Conservation (phyloP, 2,329 filamentous ascomycete species). For the Venturiaceae sp. region DNA sequence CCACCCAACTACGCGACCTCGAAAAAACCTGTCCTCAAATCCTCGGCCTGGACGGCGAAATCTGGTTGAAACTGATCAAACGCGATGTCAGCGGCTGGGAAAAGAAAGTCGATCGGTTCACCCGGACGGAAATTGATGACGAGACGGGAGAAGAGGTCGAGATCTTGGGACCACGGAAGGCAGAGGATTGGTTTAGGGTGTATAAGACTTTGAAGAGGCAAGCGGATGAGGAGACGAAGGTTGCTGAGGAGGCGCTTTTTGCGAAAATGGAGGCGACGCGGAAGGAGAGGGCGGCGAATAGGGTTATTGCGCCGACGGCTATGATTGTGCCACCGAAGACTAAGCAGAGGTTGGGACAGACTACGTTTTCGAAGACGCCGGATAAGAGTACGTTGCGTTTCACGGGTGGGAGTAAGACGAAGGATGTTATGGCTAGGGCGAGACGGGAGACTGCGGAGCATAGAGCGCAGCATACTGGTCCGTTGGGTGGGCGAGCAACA, state of each 20-base stretch:
- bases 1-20: conserved; percentile 1
- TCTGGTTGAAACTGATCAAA: conserved; percentile 8
- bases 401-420: conserved; percentile 5
- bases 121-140: background rate
- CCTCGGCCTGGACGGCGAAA: background rate
- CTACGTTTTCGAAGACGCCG: background rate
- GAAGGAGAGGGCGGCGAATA: background rate
- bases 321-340: background rate
- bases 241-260: conserved; percentile 2
- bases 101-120: background rate
- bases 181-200: conserved; percentile 1
- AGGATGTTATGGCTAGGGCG: background rate
- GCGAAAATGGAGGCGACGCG: background rate
- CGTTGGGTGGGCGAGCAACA: background rate
- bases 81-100: conserved; percentile 7
- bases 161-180: background rate
- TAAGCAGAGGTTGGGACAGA: background rate
- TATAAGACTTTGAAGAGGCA: conserved; percentile 5
- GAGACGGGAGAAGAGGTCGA: background rate
- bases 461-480: background rate
- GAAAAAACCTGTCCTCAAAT: conserved; percentile 3
- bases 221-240: background rate
- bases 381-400: conserved; percentile 5
- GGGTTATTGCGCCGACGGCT: background rate
- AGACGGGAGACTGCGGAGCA: background rate